Base-by-base conservation (phyloP, 2,329 filamentous ascomycete species). In the Cladobotryum protrusum region DNA sequence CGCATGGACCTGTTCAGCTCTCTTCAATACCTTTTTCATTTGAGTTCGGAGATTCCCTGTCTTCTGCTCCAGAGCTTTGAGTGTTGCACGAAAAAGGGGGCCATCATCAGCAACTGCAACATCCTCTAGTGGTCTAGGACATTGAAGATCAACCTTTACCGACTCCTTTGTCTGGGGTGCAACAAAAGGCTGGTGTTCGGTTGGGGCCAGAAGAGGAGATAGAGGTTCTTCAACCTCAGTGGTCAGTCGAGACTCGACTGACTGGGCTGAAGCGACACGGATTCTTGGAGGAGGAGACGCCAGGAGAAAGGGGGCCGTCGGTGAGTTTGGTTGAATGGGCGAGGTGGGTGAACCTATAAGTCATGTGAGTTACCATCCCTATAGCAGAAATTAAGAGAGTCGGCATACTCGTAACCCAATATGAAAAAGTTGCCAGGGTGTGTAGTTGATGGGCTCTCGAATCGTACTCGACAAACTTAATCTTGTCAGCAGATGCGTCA, bases 1-100 rank as follows among this genome's bases (percentile, higher is more conserved):
- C 47, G 81, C 73, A 58, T 95, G 81, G 14, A 90, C 91, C 6
- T 89, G 85, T 63, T 97, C 93, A n/a, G 93, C 93, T 62, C 86
- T 89, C 65, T 93, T 95, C 58, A 99, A 73, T 7, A 99, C 87
- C 63, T 93, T 95, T 69, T 99, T 99, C 83, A 97, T 96, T 58
- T 92, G 88, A 18, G 81, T 77, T 52, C 91, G 85, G 87, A 99
- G 93, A 59, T 87, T 95, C 40, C 90, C 89, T 0, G 92, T 99
- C 73, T 96, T 97, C 63, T 96, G 91, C 67, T 99, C 93, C 24
- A 97, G 72, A 0, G 91, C 87, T 66, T 96, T 96, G 77, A 99
- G 95, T 0, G 93, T 97, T 15, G 93, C 95, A 55, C 95, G 83
- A 71, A 99, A 99, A 1, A 99, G 77, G 0, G 95, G 93, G 0